phyloP scores from a whole-genome alignment of 2,329 filamentous ascomycete genomes.

The Cytospora paraplurivora region DNA sequence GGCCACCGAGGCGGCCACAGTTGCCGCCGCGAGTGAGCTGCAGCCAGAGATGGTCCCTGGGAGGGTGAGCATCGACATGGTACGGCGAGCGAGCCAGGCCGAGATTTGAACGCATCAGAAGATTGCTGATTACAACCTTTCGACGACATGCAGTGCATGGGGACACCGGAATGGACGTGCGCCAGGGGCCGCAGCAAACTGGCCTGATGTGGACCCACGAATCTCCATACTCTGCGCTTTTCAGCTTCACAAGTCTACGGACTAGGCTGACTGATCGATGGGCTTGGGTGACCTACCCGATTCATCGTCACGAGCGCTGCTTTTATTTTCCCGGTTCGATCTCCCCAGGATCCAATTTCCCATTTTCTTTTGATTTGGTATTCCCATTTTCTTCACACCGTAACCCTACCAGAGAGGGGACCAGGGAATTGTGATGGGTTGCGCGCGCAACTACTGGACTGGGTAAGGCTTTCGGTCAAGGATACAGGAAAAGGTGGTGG shows the following conservation, averaged over 20 bases:
- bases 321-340: conserved; percentile 5
- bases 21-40: conserved; percentile 27
- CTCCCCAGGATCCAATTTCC: conserved; percentile 19
- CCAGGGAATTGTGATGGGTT: not conserved
- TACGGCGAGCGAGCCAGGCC: conserved; percentile 27
- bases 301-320: not conserved
- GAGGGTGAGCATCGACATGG: conserved; percentile 28
- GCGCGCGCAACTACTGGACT: not conserved
- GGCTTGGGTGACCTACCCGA: conserved; percentile 4
- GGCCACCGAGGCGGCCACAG: conserved; percentile 33
- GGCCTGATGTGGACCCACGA: conserved; percentile 26
- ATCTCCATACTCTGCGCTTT: conserved; percentile 20
- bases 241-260: conserved; percentile 6
- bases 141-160: not conserved
- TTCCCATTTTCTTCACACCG: conserved; percentile 12
- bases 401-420: not conserved
- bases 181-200: not conserved
- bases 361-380: conserved; percentile 13
- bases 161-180: not conserved
- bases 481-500: conserved; percentile 5
- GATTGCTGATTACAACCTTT: not conserved
- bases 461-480: conserved; percentile 6
- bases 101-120: conserved; percentile 19
- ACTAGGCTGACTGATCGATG: conserved; percentile 12
- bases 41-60: conserved; percentile 30